A percentile compares a stretch with the other conserved stretches of the same genome.
phyloP scores from a whole-genome alignment of 1,284 basidiomycete genomes.

The Volvariella volvacea region DNA sequence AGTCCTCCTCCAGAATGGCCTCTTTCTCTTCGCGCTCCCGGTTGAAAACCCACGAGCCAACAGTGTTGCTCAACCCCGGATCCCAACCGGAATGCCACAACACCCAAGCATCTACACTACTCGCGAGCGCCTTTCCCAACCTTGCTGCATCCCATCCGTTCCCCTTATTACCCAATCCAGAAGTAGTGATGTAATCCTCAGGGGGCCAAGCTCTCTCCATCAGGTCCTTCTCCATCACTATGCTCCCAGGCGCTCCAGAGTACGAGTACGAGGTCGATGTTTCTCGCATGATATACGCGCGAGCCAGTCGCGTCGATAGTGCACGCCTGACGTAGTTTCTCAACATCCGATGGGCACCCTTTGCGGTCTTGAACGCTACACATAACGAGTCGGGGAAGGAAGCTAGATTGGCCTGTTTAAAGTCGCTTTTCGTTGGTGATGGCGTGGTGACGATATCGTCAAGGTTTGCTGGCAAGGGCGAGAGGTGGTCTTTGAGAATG shows the following conservation, averaged over 20 bases:
- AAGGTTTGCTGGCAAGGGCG: constrained; percentile 3
- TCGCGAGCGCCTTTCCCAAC: constrained; percentile 46
- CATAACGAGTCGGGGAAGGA: constrained; percentile 9
- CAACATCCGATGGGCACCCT: constrained; percentile 64
- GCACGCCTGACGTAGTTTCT: constrained; percentile 56
- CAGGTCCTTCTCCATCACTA: constrained; percentile 52
- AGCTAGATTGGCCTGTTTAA: neutral
- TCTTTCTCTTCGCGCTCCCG: constrained; percentile 35
- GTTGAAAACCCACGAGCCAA: constrained; percentile 15
- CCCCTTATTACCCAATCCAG: constrained; percentile 21
- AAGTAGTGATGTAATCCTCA: constrained; percentile 37
- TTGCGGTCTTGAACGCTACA: constrained; percentile 37
- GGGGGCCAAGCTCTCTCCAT: constrained; percentile 68
- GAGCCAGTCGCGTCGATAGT: constrained; percentile 53
- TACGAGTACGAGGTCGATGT: constrained; percentile 46
- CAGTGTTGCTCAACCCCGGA: constrained; percentile 2
- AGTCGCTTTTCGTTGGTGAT: neutral
- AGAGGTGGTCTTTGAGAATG: constrained; percentile 46
- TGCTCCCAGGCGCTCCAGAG: constrained; percentile 50
- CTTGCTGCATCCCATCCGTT: constrained; percentile 57
- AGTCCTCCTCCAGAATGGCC: constrained; percentile 58
- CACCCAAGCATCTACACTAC: constrained; percentile 54
- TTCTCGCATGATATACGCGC: constrained; percentile 53
- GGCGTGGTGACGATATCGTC: neutral
- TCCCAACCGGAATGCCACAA: constrained; percentile 19